These are phyloP conservation scores for Plantago elongata DNA, from an alignment of 257 asterid genomes.

Conservation along the genomic window DNA sequence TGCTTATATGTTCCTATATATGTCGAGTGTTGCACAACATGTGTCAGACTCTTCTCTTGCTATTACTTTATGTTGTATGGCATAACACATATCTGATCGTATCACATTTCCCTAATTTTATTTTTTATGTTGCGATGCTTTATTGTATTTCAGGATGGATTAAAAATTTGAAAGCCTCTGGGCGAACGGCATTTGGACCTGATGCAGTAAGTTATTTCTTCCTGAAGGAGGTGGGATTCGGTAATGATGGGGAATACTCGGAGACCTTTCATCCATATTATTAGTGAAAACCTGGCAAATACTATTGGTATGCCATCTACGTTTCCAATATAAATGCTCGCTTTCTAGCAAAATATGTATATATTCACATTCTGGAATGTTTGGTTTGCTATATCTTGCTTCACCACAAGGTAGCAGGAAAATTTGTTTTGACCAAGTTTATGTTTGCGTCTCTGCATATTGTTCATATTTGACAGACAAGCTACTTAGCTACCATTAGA, in stretches of 20 bases:
- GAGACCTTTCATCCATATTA: conserved; percentile 75
- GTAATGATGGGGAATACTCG: conserved; percentile 92
- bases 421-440: no score
- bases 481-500: no score
- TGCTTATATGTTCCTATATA: no score
- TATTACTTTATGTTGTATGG: neutral
- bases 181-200: conserved; percentile 78
- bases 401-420: no score
- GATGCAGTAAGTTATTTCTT: conserved; percentile 97
- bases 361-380: neutral
- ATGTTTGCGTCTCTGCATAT: no score
- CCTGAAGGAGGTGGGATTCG: conserved; percentile 94
- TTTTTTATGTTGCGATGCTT: conserved; percentile 29
- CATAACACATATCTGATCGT: neutral
- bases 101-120: conserved; percentile 10
- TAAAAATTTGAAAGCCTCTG: conserved; percentile 95
- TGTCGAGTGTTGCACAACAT: no score
- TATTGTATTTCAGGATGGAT: conserved; percentile 64
- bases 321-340: conserved; percentile 6
- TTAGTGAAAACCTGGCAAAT: conserved; percentile 91
- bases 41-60: neutral
- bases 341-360: neutral
- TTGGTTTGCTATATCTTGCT: neutral
- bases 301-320: conserved; percentile 59
- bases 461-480: no score